Base-by-base conservation (phyloP, 345 rosid genomes). In the Eucalyptus sp. region DNA sequence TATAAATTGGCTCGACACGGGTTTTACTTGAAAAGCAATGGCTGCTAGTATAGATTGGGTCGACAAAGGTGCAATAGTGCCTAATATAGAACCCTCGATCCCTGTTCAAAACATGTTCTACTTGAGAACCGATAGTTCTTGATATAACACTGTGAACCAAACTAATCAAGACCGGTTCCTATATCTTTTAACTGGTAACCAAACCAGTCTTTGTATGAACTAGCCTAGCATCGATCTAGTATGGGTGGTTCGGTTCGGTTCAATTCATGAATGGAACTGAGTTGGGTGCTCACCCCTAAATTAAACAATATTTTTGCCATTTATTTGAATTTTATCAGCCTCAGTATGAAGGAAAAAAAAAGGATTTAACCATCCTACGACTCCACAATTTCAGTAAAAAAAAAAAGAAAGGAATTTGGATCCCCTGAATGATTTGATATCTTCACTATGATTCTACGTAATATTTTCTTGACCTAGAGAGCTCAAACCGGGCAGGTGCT, bases 211-310 rank as follows among this genome's bases (percentile, higher is more conserved):
- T 0, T 1, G 0, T 33, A 6, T 68, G 80, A 68, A 17, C 24
- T 3, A 2, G 44, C 25, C 13, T 33, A 2, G 43, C 18, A 68
- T 33, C 13, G 6, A 2, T 37, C 8, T 10, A 5, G 46, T 71
- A 71, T 10, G 25, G 1, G 2, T 6, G 20, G 13, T 37, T 71
- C 0, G 7, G 2, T 71, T 71, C 1, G 1, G 9, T 33, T 71
- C 24, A 6, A 33, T 71, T 18, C 4, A 2, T 0, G 1, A 37
- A 37, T 71, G 13, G 7, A 71, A 71, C 1, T 5, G 1, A 7
- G 7, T 4, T 2, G 2, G 20, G 8, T 37, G 44, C 25, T 37
- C 46, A 71, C 1, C 13, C 44, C 13, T 17, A 71, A 33, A 7
- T 68, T 31, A 7, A 68, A 71, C 8, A 10, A 33, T 16, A 71